Evolutionary conservation across 2,329 filamentous ascomycete species (phyloP), one percentile per base, ranked within the genome.

Genomic region (Podosphaera xanthii): DNA sequence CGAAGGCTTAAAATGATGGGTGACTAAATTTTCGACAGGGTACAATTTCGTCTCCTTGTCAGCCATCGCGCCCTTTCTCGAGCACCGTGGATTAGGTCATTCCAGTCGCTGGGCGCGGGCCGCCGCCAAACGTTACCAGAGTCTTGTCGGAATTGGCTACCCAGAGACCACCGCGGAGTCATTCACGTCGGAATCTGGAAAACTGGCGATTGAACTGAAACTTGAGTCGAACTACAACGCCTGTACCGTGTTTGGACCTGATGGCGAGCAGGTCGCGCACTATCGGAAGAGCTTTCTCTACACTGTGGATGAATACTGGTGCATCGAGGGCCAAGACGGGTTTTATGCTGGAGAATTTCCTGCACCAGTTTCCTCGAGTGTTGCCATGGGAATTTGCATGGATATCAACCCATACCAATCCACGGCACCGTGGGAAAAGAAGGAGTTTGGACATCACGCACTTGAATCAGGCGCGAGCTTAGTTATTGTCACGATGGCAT

Each of bases 221-320:
- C 22, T 33, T 8, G 12, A n/a, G 3, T 34, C 33, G 31, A 58
- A 58, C 10, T 58, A 8, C 22, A 58, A 58, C n/a, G 46, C 56
- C 1, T 48, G 46, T n/a, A 58, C 46, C n/a, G 30, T 40, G 2
- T 58, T 48, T 35, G 30, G 42, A 12, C 56, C 56, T 3, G 42
- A 58, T 22, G 56, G 56, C 10, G 12, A 35, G 4, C 8, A 35
- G 56, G 34, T 58, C n/a, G 56, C 42, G 6, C 56, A 58, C 34
- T 58, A 58, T 34, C 56, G 56, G 31, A 58, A 58, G 33, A 9
- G 36, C 44, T 58, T 58, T 36, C 56, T 58, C 42, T 58, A 48
- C 33, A 49, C 49, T 8, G 36, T 36, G 4, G 56, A 58, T 30
- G 30, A 49, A 14, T 35, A 31, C 2, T 58, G 56, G 56, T 58